phyloP scores from a whole-genome alignment of 129 eudicot species.

The Escallonia rubra region DNA sequence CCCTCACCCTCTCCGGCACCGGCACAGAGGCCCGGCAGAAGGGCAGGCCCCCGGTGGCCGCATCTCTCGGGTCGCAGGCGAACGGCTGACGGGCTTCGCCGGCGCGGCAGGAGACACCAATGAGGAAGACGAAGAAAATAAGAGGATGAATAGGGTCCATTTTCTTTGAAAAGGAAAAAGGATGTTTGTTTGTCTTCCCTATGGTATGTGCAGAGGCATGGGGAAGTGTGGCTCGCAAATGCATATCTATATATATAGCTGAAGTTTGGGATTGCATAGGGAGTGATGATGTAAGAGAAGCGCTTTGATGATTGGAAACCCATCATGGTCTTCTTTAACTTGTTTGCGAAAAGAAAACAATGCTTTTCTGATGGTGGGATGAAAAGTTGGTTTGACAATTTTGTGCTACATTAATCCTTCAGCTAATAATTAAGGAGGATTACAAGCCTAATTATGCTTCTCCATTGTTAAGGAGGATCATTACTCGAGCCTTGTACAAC shows the following conservation, averaged over 20 bases:
- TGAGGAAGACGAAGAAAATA: conserved; percentile 4
- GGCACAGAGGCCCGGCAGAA: conserved; percentile 48
- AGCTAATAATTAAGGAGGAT: too few relatives aligned
- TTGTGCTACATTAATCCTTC: too few relatives aligned
- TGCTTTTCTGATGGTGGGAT: not conserved
- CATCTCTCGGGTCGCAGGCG: conserved; percentile 50
- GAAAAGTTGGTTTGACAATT: too few relatives aligned
- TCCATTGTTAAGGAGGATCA: too few relatives aligned
- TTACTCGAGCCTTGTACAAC: too few relatives aligned
- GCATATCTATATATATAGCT: conserved; percentile 18
- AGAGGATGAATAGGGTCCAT: conserved; percentile 15
- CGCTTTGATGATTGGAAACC: not conserved
- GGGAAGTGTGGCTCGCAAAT: not conserved
- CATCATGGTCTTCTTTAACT: not conserved
- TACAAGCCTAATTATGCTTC: too few relatives aligned
- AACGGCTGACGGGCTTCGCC: conserved; percentile 36
- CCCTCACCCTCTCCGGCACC: conserved; percentile 39
- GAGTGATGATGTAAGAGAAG: conserved; percentile 11
- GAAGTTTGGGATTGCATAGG: conserved; percentile 21
- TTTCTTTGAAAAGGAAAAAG: not conserved
- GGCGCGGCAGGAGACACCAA: conserved; percentile 6
- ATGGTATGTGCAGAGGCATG: too few relatives aligned
- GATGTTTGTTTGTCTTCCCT: not conserved
- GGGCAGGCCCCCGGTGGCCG: conserved; percentile 26
- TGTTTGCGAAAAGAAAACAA: not conserved